phyloP scores from a whole-genome alignment of 495 filamentous ascomycete species.

The Talaromyces ruber region DNA sequence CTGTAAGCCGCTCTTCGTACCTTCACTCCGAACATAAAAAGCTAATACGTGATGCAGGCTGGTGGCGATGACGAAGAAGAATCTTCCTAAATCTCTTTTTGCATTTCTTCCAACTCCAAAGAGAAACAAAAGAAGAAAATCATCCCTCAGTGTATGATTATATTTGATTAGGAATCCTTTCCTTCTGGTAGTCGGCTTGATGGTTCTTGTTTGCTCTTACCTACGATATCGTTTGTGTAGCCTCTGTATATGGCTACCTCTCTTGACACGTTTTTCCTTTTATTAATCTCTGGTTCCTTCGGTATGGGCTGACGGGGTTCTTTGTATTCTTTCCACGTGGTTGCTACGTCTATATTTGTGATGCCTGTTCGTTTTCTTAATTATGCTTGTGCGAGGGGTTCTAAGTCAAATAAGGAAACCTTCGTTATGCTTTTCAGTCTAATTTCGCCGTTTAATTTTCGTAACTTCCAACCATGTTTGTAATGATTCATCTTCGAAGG shows the following conservation, averaged over 20 bases:
- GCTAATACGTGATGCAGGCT: background rate
- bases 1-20: constrained; percentile 42
- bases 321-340: background rate
- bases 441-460: background rate
- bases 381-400: background rate
- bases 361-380: background rate
- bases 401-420: constrained; percentile 2
- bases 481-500: background rate
- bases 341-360: background rate
- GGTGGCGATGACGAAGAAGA: constrained; percentile 6
- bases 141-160: constrained; percentile 6
- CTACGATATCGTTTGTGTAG: background rate
- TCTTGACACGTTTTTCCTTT: background rate
- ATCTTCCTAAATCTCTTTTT: constrained; percentile 2
- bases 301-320: constrained; percentile 7
- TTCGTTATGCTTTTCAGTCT: background rate
- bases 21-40: background rate
- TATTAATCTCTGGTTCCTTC: constrained; percentile 6
- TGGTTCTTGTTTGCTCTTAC: background rate
- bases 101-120: background rate
- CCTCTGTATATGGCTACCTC: background rate
- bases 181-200: background rate
- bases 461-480: background rate
- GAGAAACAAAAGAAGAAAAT: background rate
- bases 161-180: constrained; percentile 1